Percentiles rank a stretch among this genome's conserved stretches.
Conservation (phyloP, 805 yeast genomes). For the Myxozyma kluyveri region DNA sequence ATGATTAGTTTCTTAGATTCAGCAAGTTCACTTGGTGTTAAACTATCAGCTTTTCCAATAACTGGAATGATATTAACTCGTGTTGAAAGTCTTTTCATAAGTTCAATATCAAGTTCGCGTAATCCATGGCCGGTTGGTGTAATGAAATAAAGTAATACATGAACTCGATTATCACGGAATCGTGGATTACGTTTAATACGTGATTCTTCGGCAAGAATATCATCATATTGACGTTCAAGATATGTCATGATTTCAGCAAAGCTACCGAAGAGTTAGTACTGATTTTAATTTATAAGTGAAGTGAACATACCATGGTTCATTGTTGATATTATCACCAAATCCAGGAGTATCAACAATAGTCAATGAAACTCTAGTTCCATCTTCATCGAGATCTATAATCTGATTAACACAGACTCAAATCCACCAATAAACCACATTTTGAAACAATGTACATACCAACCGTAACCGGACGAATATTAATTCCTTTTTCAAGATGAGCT, state of each 20-base stretch:
- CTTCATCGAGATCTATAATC: slow-evolving; percentile 51
- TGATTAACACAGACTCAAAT: not conserved
- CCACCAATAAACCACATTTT: not conserved
- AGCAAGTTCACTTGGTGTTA: slow-evolving; percentile 62
- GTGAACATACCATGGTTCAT: slow-evolving; percentile 47
- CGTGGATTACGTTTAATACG: slow-evolving; percentile 71
- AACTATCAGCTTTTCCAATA: slow-evolving; percentile 73
- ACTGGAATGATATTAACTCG: slow-evolving; percentile 83
- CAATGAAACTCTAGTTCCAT: slow-evolving; percentile 51
- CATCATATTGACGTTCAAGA: slow-evolving; percentile 69
- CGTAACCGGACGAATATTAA: slow-evolving; percentile 49
- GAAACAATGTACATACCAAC: slow-evolving; percentile 21
- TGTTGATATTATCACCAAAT: slow-evolving; percentile 72
- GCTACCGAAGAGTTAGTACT: slow-evolving; percentile 4
- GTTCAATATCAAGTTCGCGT: slow-evolving; percentile 68
- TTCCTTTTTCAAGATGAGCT: slow-evolving; percentile 41
- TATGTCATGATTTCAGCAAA: slow-evolving; percentile 53
- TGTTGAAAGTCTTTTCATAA: slow-evolving; percentile 65
- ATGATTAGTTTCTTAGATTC: slow-evolving; percentile 53
- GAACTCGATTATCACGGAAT: slow-evolving; percentile 70
- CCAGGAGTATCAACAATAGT: slow-evolving; percentile 72
- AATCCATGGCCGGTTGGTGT: slow-evolving; percentile 55
- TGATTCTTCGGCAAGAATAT: slow-evolving; percentile 69
- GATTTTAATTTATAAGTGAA: not conserved
- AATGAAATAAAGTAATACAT: slow-evolving; percentile 73